Evolutionary conservation across 768 basidiomycete genomes (phyloP).

Genomic region (Mycena leptocephala): DNA sequence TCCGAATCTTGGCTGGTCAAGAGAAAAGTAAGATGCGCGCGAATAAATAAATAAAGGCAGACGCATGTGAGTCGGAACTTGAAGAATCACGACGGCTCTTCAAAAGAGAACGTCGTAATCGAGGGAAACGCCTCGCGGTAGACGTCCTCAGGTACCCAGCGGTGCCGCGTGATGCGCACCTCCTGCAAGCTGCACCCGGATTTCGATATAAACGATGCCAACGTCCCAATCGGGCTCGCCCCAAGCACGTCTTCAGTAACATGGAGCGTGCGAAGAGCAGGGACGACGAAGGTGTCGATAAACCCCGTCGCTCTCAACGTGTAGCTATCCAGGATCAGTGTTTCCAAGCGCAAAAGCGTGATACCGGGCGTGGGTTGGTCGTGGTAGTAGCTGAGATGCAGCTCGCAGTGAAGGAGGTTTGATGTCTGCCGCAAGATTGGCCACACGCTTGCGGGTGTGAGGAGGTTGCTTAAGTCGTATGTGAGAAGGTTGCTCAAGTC

Average conservation of each 20-base stretch:
- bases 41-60: too few relatives aligned
- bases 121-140: not conserved
- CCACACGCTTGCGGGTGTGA: too few relatives aligned
- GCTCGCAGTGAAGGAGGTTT: not conserved
- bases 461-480: too few relatives aligned
- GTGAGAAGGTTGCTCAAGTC: too few relatives aligned
- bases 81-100: too few relatives aligned
- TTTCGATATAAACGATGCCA: not conserved
- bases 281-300: not conserved
- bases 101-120: not conserved
- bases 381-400: not conserved
- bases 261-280: not conserved
- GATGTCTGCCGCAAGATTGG: not conserved
- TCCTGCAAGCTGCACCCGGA: not conserved
- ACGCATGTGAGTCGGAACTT: too few relatives aligned
- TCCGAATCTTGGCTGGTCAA: too few relatives aligned
- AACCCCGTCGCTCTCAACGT: not conserved
- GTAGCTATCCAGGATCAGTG: not conserved
- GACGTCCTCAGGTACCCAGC: not conserved
- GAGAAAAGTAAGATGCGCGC: too few relatives aligned
- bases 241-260: not conserved
- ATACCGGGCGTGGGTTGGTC: not conserved
- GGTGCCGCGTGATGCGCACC: not conserved
- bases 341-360: not conserved
- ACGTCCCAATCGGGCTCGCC: not conserved